These are phyloP conservation scores for Coccomyxa sp. DNA, from an alignment of 139 green algal genomes.

Conservation along the genomic window DNA sequence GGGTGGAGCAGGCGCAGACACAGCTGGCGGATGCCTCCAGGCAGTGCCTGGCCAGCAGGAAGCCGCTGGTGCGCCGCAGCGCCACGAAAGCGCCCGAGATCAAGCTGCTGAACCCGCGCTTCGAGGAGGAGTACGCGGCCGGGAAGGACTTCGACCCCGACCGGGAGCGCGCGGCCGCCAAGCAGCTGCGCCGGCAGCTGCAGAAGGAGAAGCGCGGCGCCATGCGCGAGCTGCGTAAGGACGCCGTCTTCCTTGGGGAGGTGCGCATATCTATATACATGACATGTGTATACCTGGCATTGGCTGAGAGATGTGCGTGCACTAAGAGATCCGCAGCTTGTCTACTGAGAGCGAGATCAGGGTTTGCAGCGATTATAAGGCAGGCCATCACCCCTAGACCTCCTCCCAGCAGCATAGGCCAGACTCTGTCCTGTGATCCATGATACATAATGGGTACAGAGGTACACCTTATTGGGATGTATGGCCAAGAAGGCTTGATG, in stretches of 20 bases:
- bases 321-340: no score
- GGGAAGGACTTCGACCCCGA: slow-evolving; percentile 82
- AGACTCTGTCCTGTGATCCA: no score
- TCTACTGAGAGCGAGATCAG: no score
- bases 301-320: no score
- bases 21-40: slow-evolving; percentile 30
- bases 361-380: no score
- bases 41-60: slow-evolving; percentile 5
- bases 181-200: slow-evolving; percentile 61
- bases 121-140: slow-evolving; percentile 76
- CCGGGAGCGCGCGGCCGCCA: slow-evolving; percentile 54
- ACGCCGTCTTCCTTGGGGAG: slow-evolving; percentile 68
- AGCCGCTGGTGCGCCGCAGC: slow-evolving; percentile 16
- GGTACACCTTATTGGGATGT: no score
- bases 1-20: slow-evolving; percentile 17
- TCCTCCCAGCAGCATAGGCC: no score
- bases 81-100: slow-evolving; percentile 5
- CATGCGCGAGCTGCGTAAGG: slow-evolving; percentile 89
- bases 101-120: slow-evolving; percentile 83
- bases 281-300: no score
- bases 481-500: no score
- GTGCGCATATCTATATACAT: no score
- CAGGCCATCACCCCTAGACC: no score
- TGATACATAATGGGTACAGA: no score
- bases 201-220: slow-evolving; percentile 62